Base-by-base conservation (phyloP, 495 filamentous ascomycete species). In the Wilcoxina mikolae region DNA sequence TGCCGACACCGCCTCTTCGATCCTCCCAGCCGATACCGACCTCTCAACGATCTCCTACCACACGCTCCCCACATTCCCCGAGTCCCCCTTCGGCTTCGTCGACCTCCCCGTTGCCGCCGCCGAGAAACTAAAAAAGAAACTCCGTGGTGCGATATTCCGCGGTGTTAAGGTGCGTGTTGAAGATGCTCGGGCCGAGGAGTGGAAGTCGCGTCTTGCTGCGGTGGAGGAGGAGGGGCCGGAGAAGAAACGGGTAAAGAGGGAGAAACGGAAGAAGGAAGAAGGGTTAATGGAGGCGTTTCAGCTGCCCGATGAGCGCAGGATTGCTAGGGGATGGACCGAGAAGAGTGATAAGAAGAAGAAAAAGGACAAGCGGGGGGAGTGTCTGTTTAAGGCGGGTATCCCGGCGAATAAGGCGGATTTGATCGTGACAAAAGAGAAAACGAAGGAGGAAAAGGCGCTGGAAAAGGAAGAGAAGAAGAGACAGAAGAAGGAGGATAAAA, bases 241-340 rank as follows among this genome's bases (percentile, higher is more conserved):
- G 58, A 60, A 65, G 60, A 66, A 50, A 60, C 60, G 18, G 65
- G 67, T 25, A 63, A 67, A 56, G 67, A 62, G 59, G 63, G 69
- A 69, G 44, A 71, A 73, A 46, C 67, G 60, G 68, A 88, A 87
- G 71, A 68, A 72, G 54, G 78, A 78, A 33, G 71, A 78, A 20
- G 75, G 78, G 26, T 74, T 83, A 1, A 56, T 94, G 0, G 72
- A 75, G 10, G 91, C 86, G 2, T 68, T 82, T 35, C 80, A 87
- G 59, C 69, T 98, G 20, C 77, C 83, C 9, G 72, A 81, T 4
- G 80, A 74, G 25, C 74, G 91, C 33, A 81, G 82, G 60, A 81
- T 98, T 42, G 93, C 90, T 71, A 72, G 91, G 55, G 91, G 90
- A 12, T 96, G 91, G 91, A 90, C 84, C 7, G 82, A 82, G 35